phyloP scores from a whole-genome alignment of 768 basidiomycete genomes.

The Lactarius evosmus region DNA sequence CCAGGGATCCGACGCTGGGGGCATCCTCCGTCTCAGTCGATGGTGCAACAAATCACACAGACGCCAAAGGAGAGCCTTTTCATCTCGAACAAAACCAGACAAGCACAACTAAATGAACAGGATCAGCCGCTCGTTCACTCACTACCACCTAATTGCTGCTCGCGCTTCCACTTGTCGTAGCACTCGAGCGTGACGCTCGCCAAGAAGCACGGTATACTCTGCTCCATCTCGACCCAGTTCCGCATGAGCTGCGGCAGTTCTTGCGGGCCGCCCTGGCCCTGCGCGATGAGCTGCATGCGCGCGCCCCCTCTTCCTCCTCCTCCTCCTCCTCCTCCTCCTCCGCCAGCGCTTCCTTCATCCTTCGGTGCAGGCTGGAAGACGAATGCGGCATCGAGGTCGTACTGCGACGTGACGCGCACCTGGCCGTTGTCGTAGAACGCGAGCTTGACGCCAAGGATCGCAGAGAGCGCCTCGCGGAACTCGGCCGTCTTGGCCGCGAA shows the following conservation, averaged over 20 bases:
- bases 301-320: constrained; percentile 32
- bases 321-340: constrained; percentile 37
- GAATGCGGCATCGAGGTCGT: constrained; percentile 82
- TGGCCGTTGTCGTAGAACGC: constrained; percentile 90
- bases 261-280: constrained; percentile 71
- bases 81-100: background rate
- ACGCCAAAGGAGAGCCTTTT: background rate
- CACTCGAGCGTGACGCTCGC: constrained; percentile 87
- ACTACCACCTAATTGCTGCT: constrained; percentile 17
- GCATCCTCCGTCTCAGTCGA: no score
- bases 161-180: constrained; percentile 68
- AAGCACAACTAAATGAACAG: background rate
- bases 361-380: constrained; percentile 67
- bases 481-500: constrained; percentile 84
- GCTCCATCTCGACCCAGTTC: constrained; percentile 83
- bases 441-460: constrained; percentile 87
- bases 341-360: no score
- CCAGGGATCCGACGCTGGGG: no score
- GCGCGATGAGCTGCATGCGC: constrained; percentile 70
- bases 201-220: constrained; percentile 86
- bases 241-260: constrained; percentile 72
- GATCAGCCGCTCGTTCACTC: background rate
- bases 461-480: constrained; percentile 86
- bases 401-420: constrained; percentile 86
- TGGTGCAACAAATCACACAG: background rate